Conservation (phyloP, 495 filamentous ascomycete species). For the Neurospora sp. region DNA sequence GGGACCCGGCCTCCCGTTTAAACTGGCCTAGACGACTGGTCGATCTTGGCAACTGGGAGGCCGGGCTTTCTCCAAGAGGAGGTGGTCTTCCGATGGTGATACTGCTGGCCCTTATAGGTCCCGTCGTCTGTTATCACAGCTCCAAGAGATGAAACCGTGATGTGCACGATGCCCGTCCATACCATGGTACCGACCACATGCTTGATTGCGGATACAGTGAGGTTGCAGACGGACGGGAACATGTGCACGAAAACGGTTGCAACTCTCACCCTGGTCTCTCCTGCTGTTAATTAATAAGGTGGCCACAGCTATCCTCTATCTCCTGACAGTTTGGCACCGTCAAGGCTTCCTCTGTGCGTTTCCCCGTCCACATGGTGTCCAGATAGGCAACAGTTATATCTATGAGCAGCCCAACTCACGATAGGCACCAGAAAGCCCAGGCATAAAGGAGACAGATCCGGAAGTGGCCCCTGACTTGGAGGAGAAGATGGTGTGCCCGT, state of each 20-base stretch:
- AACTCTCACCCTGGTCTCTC: neutral
- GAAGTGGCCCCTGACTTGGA: neutral
- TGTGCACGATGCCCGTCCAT: neutral
- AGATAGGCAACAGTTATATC: neutral
- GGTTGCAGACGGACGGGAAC: neutral
- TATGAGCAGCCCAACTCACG: neutral
- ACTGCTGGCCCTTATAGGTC: neutral
- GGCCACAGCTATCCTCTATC: neutral
- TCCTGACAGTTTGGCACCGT: neutral
- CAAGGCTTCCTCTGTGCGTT: neutral
- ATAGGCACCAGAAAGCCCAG: neutral
- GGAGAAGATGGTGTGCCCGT: neutral
- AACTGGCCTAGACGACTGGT: conserved; percentile 8
- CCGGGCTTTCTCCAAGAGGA: conserved; percentile 9
- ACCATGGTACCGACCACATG: neutral
- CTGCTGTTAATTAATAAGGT: neutral
- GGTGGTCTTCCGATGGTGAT: conserved; percentile 11
- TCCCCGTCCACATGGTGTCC: neutral
- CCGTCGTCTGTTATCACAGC: neutral
- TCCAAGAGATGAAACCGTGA: neutral
- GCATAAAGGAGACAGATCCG: neutral
- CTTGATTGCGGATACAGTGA: neutral
- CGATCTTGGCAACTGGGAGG: conserved; percentile 12
- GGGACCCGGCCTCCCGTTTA: conserved; percentile 26
- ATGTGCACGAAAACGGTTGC: neutral